Evolutionary conservation across 73 alveolate species (phyloP).

Genomic region (Paramecium bursaria): DNA sequence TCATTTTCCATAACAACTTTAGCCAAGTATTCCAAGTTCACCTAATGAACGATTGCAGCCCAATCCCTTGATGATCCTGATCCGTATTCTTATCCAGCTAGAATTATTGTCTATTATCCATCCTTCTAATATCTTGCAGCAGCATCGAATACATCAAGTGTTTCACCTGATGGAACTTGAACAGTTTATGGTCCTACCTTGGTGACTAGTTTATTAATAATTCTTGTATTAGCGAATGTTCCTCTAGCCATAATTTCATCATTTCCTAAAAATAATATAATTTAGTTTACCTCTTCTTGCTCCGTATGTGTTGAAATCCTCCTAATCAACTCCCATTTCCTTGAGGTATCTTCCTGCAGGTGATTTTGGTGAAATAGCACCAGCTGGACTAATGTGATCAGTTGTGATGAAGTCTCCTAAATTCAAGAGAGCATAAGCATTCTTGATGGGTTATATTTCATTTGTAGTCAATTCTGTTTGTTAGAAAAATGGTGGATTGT

Average conservation of each 20-base stretch:
- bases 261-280: conserved; percentile 62
- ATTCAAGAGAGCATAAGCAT: conserved; percentile 82
- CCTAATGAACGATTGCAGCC: conserved; percentile 94
- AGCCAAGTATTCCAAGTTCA: conserved; percentile 90
- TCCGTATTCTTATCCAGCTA: conserved; percentile 96
- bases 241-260: conserved; percentile 97
- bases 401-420: conserved; percentile 94
- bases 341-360: conserved; percentile 90
- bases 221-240: conserved; percentile 91
- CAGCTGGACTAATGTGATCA: conserved; percentile 97
- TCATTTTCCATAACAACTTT: conserved; percentile 83
- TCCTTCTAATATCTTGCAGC: conserved; percentile 79
- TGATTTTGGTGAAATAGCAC: conserved; percentile 84
- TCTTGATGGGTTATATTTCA: conserved; percentile 69
- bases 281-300: conserved; percentile 82
- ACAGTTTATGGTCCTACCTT: conserved; percentile 88
- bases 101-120: conserved; percentile 76
- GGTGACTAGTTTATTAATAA: conserved; percentile 83
- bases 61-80: conserved; percentile 95
- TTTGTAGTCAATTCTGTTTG: conserved; percentile 71
- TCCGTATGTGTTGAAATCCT: conserved; percentile 92
- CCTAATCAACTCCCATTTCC: conserved; percentile 77
- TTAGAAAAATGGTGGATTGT: conserved; percentile 93
- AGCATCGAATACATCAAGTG: conserved; percentile 88
- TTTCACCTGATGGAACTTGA: conserved; percentile 87